Conservation (phyloP, 768 basidiomycete genomes). For the Lentinula aciculospora region DNA sequence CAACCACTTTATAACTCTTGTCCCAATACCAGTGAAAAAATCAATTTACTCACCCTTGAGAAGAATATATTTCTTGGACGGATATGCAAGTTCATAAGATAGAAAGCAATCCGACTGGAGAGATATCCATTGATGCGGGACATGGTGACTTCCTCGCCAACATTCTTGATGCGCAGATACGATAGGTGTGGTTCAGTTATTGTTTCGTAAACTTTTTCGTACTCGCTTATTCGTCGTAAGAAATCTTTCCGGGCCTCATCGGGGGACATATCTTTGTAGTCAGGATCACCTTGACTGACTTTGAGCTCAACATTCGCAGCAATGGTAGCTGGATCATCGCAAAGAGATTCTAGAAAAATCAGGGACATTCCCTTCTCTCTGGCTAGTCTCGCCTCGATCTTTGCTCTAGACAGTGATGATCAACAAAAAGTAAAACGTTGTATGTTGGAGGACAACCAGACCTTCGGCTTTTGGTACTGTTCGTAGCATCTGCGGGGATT, state of each 20-base stretch:
- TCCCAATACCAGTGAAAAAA: slow-evolving; percentile 9
- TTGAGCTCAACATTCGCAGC: slow-evolving; percentile 96
- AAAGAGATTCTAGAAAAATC: slow-evolving; percentile 93
- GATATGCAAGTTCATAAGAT: slow-evolving; percentile 96
- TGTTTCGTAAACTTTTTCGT: slow-evolving; percentile 94
- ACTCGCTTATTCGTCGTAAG: slow-evolving; percentile 82
- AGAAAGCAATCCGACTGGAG: slow-evolving; percentile 96
- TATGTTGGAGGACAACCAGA: slow-evolving; percentile 19
- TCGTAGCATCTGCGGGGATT: slow-evolving; percentile 77
- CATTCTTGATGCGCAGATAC: slow-evolving; percentile 89
- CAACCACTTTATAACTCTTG: background rate
- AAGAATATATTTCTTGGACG: slow-evolving; percentile 96
- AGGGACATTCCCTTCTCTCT: slow-evolving; percentile 83
- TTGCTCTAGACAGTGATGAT: slow-evolving; percentile 44
- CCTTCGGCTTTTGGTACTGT: slow-evolving; percentile 79
- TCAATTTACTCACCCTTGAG: slow-evolving; percentile 64
- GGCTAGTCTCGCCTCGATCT: slow-evolving; percentile 78
- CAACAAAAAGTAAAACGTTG: slow-evolving; percentile 12
- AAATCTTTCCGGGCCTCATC: slow-evolving; percentile 91
- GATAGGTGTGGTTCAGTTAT: slow-evolving; percentile 88
- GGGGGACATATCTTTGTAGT: slow-evolving; percentile 85
- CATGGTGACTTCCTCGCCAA: slow-evolving; percentile 85
- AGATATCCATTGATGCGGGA: slow-evolving; percentile 90
- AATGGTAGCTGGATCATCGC: slow-evolving; percentile 90
- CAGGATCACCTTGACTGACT: slow-evolving; percentile 94